These are phyloP conservation scores for Quercus tomentella DNA, from an alignment of 331 rosid genomes.

Conservation along the genomic window DNA sequence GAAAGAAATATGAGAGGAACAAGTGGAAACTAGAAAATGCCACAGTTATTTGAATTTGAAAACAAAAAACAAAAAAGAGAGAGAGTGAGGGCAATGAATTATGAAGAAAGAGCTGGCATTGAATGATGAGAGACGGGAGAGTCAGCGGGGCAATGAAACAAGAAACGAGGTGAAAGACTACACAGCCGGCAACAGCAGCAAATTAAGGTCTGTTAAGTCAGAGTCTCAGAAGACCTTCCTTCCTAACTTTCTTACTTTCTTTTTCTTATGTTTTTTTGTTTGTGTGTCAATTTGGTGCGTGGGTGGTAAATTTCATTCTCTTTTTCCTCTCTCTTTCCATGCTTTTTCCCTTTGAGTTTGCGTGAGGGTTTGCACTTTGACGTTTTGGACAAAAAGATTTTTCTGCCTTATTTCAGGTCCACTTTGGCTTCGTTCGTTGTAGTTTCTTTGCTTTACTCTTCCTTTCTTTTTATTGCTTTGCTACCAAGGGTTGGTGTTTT, in stretches of 20 bases:
- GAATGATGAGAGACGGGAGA: constrained; percentile 41
- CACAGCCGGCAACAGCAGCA: neutral
- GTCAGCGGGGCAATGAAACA: constrained; percentile 47
- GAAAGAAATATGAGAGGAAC: neutral
- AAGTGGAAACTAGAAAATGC: neutral
- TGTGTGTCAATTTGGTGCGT: constrained; percentile 3
- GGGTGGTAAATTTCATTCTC: neutral
- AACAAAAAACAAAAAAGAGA: neutral
- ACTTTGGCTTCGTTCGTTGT: constrained; percentile 25
- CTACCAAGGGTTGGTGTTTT: constrained; percentile 13
- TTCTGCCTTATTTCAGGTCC: constrained; percentile 4
- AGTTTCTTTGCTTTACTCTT: constrained; percentile 51
- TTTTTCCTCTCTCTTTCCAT: neutral
- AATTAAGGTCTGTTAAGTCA: constrained; percentile 14
- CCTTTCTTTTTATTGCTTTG: constrained; percentile 33
- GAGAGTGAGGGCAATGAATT: constrained; percentile 20
- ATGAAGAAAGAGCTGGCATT: constrained; percentile 39
- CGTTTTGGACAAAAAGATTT: constrained; percentile 16
- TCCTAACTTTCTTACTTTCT: neutral
- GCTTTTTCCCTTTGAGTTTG: constrained; percentile 30
- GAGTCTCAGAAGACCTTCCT: constrained; percentile 13
- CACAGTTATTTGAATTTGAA: constrained; percentile 33
- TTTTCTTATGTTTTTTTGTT: neutral
- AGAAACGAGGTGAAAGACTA: constrained; percentile 10
- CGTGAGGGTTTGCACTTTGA: constrained; percentile 66